Percentiles rank a stretch among this genome's conserved stretches.
Evolutionary conservation across 1,139 yeast species (phyloP).

Genomic region (Saccharomycopsis hybrid): DNA sequence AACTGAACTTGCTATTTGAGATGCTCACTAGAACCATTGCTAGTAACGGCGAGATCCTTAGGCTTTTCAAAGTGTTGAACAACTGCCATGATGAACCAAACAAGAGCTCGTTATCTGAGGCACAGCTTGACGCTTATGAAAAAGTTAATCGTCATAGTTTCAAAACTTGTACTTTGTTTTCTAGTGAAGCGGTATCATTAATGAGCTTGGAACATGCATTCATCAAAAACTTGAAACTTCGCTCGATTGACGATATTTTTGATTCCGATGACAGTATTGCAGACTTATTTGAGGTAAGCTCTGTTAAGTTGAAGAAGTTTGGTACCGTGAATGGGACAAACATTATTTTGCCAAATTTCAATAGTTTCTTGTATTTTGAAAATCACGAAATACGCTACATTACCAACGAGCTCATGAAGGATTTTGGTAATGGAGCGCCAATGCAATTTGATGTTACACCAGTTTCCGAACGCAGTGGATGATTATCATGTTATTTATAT

Average conservation of each 20-base stretch:
- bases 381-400: conserved; percentile 14
- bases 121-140: conserved; percentile 10
- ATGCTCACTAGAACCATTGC: conserved; percentile 6
- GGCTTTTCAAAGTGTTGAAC: conserved; percentile 10
- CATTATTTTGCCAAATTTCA: conserved; percentile 18
- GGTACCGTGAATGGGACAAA: conserved; percentile 11
- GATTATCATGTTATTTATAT: too few relatives aligned
- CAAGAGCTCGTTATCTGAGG: background rate
- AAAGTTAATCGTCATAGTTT: conserved; percentile 9
- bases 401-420: conserved; percentile 14
- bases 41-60: conserved; percentile 4
- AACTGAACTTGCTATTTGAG: conserved; percentile 2
- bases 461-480: too few relatives aligned
- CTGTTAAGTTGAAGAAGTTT: conserved; percentile 16
- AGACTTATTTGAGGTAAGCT: conserved; percentile 12
- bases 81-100: conserved; percentile 15
- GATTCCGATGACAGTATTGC: conserved; percentile 3
- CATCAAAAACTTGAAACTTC: conserved; percentile 5
- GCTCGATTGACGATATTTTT: conserved; percentile 13
- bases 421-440: conserved; percentile 4
- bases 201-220: conserved; percentile 9
- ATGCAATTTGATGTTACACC: too few relatives aligned
- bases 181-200: conserved; percentile 11
- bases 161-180: conserved; percentile 7
- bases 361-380: conserved; percentile 18